Conservation (phyloP, 2,329 filamentous ascomycete genomes). For the Lizonia empirigonia region DNA sequence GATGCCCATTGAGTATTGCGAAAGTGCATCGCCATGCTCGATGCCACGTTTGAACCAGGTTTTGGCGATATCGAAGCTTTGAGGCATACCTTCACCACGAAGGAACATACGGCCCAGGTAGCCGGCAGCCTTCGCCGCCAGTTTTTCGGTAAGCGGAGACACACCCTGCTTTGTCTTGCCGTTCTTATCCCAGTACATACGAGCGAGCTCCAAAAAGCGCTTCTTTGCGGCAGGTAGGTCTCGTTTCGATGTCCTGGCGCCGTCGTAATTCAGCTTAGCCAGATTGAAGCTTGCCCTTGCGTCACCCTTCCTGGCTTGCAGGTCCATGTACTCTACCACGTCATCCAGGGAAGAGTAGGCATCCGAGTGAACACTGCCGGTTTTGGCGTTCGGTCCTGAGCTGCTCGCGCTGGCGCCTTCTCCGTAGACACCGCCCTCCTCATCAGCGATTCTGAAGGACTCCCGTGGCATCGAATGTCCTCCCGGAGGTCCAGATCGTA, state of each 20-base stretch:
- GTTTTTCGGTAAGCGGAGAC: constrained; percentile 73
- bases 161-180: constrained; percentile 75
- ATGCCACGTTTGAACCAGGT: constrained; percentile 85
- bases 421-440: constrained; percentile 89
- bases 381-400: constrained; percentile 80
- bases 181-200: constrained; percentile 80
- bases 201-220: constrained; percentile 81
- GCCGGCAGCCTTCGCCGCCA: constrained; percentile 81
- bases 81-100: constrained; percentile 80
- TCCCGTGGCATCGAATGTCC: constrained; percentile 79
- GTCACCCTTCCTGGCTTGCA: constrained; percentile 89
- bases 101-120: constrained; percentile 89
- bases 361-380: constrained; percentile 74
- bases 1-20: constrained; percentile 81
- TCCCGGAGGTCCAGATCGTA: constrained; percentile 86
- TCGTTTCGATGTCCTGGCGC: constrained; percentile 73
- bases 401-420: constrained; percentile 92
- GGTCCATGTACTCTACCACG: constrained; percentile 89
- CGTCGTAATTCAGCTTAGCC: constrained; percentile 87
- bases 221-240: constrained; percentile 75
- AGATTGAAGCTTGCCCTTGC: constrained; percentile 85
- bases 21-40: constrained; percentile 76
- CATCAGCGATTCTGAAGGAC: constrained; percentile 85
- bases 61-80: constrained; percentile 76
- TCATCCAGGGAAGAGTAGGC: constrained; percentile 88